Evolutionary conservation across 208 protist species (phyloP).

Genomic region (Angomonas desouzai): DNA sequence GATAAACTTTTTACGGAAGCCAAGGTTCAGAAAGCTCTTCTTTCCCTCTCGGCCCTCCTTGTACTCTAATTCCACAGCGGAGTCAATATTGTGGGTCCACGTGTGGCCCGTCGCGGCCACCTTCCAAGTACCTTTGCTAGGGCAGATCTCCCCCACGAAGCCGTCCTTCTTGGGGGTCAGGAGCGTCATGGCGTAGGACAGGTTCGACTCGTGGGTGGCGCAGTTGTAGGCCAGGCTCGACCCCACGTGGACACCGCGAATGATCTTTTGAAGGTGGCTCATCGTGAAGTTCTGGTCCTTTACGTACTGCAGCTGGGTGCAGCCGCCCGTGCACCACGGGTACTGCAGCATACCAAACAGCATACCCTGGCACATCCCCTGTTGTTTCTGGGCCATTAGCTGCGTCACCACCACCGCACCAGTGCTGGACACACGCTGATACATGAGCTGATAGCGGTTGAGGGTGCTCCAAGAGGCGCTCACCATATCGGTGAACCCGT

Average conservation of each 20-base stretch:
- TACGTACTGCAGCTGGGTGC: conserved; percentile 82
- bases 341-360: conserved; percentile 87
- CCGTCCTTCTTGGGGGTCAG: conserved; percentile 58
- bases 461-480: conserved; percentile 80
- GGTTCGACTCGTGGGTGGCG: conserved; percentile 48
- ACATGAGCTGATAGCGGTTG: conserved; percentile 84
- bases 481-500: conserved; percentile 82
- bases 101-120: conserved; percentile 50
- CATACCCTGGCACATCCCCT: conserved; percentile 73
- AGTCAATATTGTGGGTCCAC: conserved; percentile 68
- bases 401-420: conserved; percentile 79
- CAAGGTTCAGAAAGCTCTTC: conserved; percentile 64
- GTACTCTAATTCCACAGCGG: conserved; percentile 76
- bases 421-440: conserved; percentile 75
- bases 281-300: conserved; percentile 75
- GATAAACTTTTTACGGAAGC: conserved; percentile 60
- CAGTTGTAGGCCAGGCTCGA: conserved; percentile 63
- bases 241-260: conserved; percentile 78
- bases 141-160: conserved; percentile 59
- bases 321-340: conserved; percentile 76
- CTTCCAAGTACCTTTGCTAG: conserved; percentile 81
- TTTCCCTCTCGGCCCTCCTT: conserved; percentile 57
- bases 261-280: conserved; percentile 76
- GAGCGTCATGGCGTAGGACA: conserved; percentile 61
- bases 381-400: conserved; percentile 85